Evolutionary conservation across 805 yeast species (phyloP), one percentile per base, ranked within the genome.

Genomic region (Wickerhamiella siamensis): DNA sequence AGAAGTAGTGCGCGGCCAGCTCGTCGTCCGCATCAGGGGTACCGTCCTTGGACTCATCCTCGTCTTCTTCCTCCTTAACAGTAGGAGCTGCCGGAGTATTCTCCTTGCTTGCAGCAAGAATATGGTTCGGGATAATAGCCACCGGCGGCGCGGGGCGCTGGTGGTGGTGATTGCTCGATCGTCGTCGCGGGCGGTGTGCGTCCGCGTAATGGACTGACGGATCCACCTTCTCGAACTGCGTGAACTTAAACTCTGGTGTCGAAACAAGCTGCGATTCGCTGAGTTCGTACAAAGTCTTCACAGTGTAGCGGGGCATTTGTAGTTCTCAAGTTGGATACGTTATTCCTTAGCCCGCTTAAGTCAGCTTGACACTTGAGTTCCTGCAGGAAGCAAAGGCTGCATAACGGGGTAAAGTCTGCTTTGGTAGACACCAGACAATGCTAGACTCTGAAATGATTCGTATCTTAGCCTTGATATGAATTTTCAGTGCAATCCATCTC

Each of bases 231-330:
- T 44, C 53, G 40, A 51, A 48, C 38, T 47, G 52, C 47, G 44
- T 44, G 51, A 51, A 52, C 33, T 43, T 43, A 43, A 58, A 55
- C 40, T 53, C 56, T 21, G 62, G 61, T 39, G 49, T 41, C 33
- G 43, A 31, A 16, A 55, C 56, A 36, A 56, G 48, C 33, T 48
- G 52, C 16, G 57, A 51, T 34, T 48, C 41, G 37, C 53, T 47
- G 40, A 58, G 44, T 17, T 41, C 46, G 19, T 46, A 43, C 43
- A 58, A 48, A 43, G 51, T 49, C 38, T 50, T 52, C 21, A 50
- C 27, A 16, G 59, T 45, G 51, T 59, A 59, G 36, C 38, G 41
- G 12, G 62, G 56, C 61, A 58, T 59, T 16, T 10, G 20, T 24
- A 14, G 19, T 24, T 24, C n/a, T n/a, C 12, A 24, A 24, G 29